Conservation (phyloP, 2,329 filamentous ascomycete species). For the Epichloe elymi region DNA sequence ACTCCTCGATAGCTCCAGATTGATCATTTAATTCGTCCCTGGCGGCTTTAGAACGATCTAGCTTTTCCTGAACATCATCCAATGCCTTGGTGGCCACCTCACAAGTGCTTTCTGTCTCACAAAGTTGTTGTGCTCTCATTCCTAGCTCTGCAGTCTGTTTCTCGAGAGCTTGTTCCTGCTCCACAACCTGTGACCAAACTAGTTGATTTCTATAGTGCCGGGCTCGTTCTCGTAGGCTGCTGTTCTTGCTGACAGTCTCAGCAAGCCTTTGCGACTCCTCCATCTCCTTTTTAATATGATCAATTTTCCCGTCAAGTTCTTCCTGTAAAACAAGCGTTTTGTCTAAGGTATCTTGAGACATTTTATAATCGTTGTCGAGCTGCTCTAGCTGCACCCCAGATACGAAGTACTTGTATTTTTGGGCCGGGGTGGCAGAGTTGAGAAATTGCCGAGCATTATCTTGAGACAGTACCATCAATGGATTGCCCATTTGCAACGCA, state of each 20-base stretch:
- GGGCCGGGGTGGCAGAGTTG: slow-evolving; percentile 63
- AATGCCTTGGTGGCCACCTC: slow-evolving; percentile 36
- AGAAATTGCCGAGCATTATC: slow-evolving; percentile 91
- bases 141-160: slow-evolving; percentile 18
- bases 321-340: slow-evolving; percentile 33
- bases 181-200: slow-evolving; percentile 78
- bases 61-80: slow-evolving; percentile 30
- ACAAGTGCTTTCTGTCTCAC: slow-evolving; percentile 15
- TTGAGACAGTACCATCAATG: slow-evolving; percentile 88
- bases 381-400: slow-evolving; percentile 89
- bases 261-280: slow-evolving; percentile 52
- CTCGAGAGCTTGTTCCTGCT: slow-evolving; percentile 48
- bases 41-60: slow-evolving; percentile 25
- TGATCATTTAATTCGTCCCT: slow-evolving; percentile 31
- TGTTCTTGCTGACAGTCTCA: slow-evolving; percentile 51
- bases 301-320: slow-evolving; percentile 22
- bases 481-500: slow-evolving; percentile 89
- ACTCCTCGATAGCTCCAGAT: slow-evolving; percentile 32
- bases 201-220: slow-evolving; percentile 50
- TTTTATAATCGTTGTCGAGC: slow-evolving; percentile 78
- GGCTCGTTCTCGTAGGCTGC: slow-evolving; percentile 48
- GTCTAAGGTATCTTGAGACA: slow-evolving; percentile 69
- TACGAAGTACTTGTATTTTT: slow-evolving; percentile 95
- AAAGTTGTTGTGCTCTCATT: slow-evolving; percentile 14
- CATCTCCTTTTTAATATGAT: slow-evolving; percentile 25